Base-by-base conservation (phyloP, 2,329 filamentous ascomycete species). In the Cercospora sp. region DNA sequence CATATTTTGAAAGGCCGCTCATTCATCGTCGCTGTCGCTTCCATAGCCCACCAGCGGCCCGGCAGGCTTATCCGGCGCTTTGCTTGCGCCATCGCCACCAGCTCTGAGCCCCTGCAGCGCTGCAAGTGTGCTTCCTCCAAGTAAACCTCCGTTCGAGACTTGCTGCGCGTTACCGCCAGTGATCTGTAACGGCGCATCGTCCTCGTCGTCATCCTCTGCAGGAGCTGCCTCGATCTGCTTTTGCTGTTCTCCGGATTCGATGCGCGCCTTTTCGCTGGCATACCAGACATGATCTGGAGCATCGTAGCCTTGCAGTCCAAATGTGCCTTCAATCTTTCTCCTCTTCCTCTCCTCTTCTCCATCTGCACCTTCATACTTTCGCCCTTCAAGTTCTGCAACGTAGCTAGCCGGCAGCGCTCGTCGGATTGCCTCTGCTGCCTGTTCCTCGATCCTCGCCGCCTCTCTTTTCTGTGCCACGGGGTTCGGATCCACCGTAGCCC, bases 401-500 rank as follows among this genome's bases (percentile, higher is more conserved):
- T 95, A 98, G 30, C 93, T 92, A 0, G 91, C 93, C 0, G 95
- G 95, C 4, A 99, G 83, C 0, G 95, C 94, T 72, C 91, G 86
- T 18, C 95, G 85, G 66, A 99, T 93, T 1, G 95, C 96, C 75
- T 97, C 95, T 0, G 95, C 95, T 1, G 95, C 95, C 79, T 99
- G 95, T 77, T 99, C 95, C 78, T 99, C 95, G 68, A 99, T 90
- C 48, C 90, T 86, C 45, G 91, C 86, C 2, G 91, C 94, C 80
- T 99, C 95, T 68, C 96, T 87, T 71, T 96, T 96, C 79, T 97
- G 93, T 1, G 94, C 93, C 84, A 95, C 90, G 0, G 95, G 95
- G 74, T 99, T 99, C 1, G 95, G 95, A 77, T 99, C 95, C 6
- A 93, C 91, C 0, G 95, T 99, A 51, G 95, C 95, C 95, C 95